Evolutionary conservation across 345 rosid species (phyloP).

Genomic region (Anastatica hierochuntica): DNA sequence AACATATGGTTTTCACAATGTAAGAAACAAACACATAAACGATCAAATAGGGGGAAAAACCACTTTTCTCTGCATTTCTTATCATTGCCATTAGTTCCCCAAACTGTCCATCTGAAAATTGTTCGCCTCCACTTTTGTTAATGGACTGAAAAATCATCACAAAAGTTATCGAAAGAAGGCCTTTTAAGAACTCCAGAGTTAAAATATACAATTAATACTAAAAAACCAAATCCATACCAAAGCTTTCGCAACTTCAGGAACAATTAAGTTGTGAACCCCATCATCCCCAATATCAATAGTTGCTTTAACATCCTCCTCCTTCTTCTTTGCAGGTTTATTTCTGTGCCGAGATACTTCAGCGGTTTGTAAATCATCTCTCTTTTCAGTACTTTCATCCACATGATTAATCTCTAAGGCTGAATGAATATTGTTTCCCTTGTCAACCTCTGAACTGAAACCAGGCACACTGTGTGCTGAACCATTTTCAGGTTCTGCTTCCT

Average conservation of each 20-base stretch:
- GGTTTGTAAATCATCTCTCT: constrained; percentile 9
- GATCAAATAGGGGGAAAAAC: constrained; percentile 4
- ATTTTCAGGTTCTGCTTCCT: constrained; percentile 32
- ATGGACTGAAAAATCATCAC: constrained; percentile 37
- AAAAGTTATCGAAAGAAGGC: background rate
- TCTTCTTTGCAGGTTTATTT: constrained; percentile 8
- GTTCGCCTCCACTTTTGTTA: constrained; percentile 34
- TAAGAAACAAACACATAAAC: background rate
- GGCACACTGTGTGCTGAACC: constrained; percentile 16
- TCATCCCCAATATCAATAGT: constrained; percentile 25
- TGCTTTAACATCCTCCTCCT: constrained; percentile 1
- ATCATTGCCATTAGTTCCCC: constrained; percentile 66
- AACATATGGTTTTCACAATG: background rate
- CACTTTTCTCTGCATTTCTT: constrained; percentile 83
- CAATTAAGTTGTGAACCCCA: constrained; percentile 16
- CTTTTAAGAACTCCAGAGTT: background rate
- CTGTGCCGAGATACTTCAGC: constrained; percentile 4
- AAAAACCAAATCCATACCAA: constrained; percentile 29
- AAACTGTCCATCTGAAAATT: constrained; percentile 39
- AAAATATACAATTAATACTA: background rate
- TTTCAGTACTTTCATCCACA: constrained; percentile 11
- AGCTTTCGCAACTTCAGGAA: constrained; percentile 38
- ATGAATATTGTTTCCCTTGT: constrained; percentile 2
- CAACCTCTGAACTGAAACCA: constrained; percentile 15
- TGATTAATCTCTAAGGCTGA: constrained; percentile 23